Base-by-base conservation (phyloP, 1,139 yeast genomes). In the Yamadazyma oceani region DNA sequence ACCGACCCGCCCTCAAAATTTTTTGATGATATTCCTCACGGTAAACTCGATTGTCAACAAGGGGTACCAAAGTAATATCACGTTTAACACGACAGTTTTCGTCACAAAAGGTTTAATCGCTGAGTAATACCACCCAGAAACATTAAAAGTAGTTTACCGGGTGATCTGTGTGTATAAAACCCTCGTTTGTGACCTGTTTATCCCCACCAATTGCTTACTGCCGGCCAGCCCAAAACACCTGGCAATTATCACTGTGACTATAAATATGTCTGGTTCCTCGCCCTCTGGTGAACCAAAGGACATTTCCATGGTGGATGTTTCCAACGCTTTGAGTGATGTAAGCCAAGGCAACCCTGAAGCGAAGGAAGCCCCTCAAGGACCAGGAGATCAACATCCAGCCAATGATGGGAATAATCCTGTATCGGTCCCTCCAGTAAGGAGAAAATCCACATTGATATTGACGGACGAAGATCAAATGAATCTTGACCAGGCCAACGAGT, bases 381-480 rank as follows among this genome's bases (percentile, higher is more conserved):
- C n/a, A 31, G 29, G 24, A 16, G 31, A 26, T 28, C 37, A 22
- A 28, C 5, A 19, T 19, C 21, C 5, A 19, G 21, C 31, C 14
- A 14, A 23, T 17, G 35, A 26, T 10, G 26, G 43, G 3, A 10
- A n/a, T n/a, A 6, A 24, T 19, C 26, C 32, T 4, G 14, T 17
- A 2, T 4, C 26, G 11, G 41, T 30, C 7, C 46, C 56, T 9
- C 72, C 72, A 7, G 44, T 41, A 6, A 59, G 75, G 46, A 57
- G 75, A 44, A 67, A 63, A 49, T 66, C 73, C 7, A 69, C 74
- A 3, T 51, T 70, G 33, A 64, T 69, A 21, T 54, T 69, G 26
- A 69, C 72, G 3, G 76, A 69, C 35, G 74, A 67, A 47, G 80
- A 73, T 37, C 65, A 64, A 39, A 58, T 65, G 58, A 65, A 64